Base-by-base conservation (phyloP, 2,329 filamentous ascomycete genomes). In the Paracorniculantispora psalliotae region DNA sequence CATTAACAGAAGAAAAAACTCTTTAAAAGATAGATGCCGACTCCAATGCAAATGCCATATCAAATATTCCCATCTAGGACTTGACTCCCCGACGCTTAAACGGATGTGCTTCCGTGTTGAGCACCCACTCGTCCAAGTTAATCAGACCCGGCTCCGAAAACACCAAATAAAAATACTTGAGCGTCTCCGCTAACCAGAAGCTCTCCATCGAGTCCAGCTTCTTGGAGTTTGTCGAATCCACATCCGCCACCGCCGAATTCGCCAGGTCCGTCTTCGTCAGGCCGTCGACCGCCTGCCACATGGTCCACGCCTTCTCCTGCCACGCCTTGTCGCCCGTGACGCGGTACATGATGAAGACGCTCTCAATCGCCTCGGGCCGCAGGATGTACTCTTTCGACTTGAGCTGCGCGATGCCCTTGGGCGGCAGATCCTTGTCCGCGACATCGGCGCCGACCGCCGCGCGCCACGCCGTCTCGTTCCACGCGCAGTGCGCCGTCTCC, bases 161-260 rank as follows among this genome's bases (percentile, higher is more conserved):
- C 26, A 90, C 79, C 44, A 91, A 68, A 63, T 87, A 91, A 54
- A 90, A 90, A 62, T 91, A 91, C 73, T 91, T 91, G 61, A 91
- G 72, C 28, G 88, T 91, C 75, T 91, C 88, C 0, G 84, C 83
- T 65, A 87, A 75, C 86, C 88, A 91, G 67, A 90, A 90, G 61
- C 79, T 86, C 72, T 90, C 84, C 83, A 87, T 87, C n/a, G 80
- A 81, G 66, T 91, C 86, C 37, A 75, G 70, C 60, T 74, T 72
- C 19, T 70, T 69, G 1, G 43, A 17, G 5, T n/a, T n/a, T 8
- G 25, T 33, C 2, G 52, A 26, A 41, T 63, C 61, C 12, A 75
- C 74, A 48, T 80, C 76, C 54, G 69, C 63, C 4, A 83, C 75
- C 2, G 80, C 75, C n/a, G 77, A 77, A 63, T 81, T 79, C 7